A percentile compares a stretch with the other conserved stretches of the same genome.
Evolutionary conservation across 2,329 filamentous ascomycete species (phyloP).

Genomic region (Alternaria tenuissima): DNA sequence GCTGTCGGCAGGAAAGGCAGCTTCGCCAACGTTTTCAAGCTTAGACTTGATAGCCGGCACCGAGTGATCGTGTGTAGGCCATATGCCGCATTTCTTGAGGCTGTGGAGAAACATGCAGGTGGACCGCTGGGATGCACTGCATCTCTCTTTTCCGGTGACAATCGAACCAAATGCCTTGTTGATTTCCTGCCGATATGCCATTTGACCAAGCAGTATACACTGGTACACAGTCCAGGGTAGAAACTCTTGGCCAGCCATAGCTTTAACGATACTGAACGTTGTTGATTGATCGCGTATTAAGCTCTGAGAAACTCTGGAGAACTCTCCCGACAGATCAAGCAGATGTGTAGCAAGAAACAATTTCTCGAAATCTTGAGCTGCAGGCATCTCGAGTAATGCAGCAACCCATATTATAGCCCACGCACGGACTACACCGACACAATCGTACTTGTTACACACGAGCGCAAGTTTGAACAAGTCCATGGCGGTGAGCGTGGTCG

Average conservation of each 20-base stretch:
- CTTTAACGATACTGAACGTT: background rate
- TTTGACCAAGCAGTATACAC: background rate
- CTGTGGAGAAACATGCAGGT: too few species aligned
- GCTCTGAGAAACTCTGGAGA: background rate
- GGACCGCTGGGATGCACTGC: background rate
- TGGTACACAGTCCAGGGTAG: background rate
- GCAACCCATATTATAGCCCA: slow-evolving; percentile 21
- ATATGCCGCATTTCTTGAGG: too few species aligned
- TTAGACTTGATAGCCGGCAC: too few species aligned
- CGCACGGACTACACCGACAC: slow-evolving; percentile 18
- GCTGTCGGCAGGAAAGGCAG: too few species aligned
- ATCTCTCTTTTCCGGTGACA: background rate
- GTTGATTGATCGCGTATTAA: too few species aligned
- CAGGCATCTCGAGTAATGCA: background rate
- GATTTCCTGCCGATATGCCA: background rate
- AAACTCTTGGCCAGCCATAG: background rate
- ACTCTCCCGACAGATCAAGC: slow-evolving; percentile 16
- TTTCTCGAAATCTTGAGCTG: background rate
- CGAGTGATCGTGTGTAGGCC: too few species aligned
- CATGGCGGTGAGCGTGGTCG: slow-evolving; percentile 12
- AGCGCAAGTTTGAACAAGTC: slow-evolving; percentile 29
- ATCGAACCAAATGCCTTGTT: background rate
- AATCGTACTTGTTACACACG: slow-evolving; percentile 38
- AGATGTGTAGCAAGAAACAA: slow-evolving; percentile 16
- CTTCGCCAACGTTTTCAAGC: too few species aligned